These are phyloP conservation scores for Tremella fuciformis DNA, from an alignment of 768 basidiomycete species.

Conservation along the genomic window DNA sequence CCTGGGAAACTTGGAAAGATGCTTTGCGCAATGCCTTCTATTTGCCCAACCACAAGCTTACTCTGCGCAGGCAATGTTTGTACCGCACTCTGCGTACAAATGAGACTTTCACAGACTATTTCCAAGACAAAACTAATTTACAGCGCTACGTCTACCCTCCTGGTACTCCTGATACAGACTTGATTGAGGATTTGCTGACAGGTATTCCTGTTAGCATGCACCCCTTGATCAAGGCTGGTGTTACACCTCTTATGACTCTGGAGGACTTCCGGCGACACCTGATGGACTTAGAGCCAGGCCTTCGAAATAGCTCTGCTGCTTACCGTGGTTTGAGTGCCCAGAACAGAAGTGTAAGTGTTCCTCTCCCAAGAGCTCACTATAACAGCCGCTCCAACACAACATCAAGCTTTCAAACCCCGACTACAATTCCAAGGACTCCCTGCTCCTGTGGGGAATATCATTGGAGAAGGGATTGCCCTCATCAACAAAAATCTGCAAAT, in stretches of 20 bases:
- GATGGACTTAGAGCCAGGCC: not conserved
- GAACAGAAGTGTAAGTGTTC: not conserved
- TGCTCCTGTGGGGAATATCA: not conserved
- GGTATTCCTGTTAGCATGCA: too few relatives aligned
- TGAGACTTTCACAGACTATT: not conserved
- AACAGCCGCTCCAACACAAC: too few relatives aligned
- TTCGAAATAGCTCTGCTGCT: not conserved
- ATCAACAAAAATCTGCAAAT: not conserved
- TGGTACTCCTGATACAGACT: not conserved
- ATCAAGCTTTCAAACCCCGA: too few relatives aligned
- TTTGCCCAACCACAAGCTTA: too few relatives aligned
- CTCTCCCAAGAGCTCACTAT: not conserved
- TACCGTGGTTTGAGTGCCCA: not conserved
- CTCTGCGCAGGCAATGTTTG: too few relatives aligned
- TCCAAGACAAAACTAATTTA: not conserved
- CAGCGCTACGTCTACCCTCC: not conserved
- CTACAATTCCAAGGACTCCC: not conserved
- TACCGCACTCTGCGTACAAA: not conserved
- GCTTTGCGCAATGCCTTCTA: too few relatives aligned
- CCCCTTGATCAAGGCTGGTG: too few relatives aligned
- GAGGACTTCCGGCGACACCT: too few relatives aligned
- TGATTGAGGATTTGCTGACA: not conserved
- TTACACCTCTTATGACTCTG: too few relatives aligned
- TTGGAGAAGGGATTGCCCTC: not conserved
- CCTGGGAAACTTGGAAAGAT: too few relatives aligned